Percentiles rank a stretch among this genome's conserved stretches.
phyloP scores from a whole-genome alignment of 2,329 filamentous ascomycete species.

The Fusarium sp. region DNA sequence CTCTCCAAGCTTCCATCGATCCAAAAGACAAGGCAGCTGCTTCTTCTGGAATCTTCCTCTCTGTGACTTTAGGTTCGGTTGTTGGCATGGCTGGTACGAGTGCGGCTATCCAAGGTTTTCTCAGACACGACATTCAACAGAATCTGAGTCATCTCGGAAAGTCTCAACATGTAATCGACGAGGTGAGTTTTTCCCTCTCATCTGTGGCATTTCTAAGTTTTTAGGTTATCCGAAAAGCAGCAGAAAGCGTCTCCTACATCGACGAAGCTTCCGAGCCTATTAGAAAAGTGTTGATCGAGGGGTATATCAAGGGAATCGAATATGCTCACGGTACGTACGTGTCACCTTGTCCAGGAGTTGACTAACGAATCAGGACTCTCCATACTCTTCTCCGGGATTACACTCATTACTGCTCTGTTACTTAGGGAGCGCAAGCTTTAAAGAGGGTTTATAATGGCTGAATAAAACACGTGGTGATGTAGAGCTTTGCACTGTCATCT shows the following conservation, averaged over 20 bases:
- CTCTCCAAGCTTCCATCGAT: conserved; percentile 54
- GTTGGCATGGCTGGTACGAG: conserved; percentile 56
- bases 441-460: background rate
- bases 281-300: conserved; percentile 12
- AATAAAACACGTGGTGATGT: too few relatives aligned
- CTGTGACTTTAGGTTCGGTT: conserved; percentile 51
- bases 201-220: background rate
- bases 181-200: conserved; percentile 7
- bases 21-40: conserved; percentile 55
- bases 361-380: conserved; percentile 5
- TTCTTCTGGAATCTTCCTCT: conserved; percentile 56
- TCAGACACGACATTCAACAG: conserved; percentile 22
- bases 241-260: conserved; percentile 35
- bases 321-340: conserved; percentile 28
- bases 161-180: conserved; percentile 5
- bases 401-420: background rate
- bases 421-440: conserved; percentile 2
- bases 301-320: conserved; percentile 36
- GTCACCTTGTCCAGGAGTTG: rapidly evolving
- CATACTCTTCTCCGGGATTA: background rate
- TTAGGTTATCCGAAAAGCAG: conserved; percentile 34
- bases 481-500: too few relatives aligned
- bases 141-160: conserved; percentile 25
- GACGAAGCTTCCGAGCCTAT: conserved; percentile 32
- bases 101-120: conserved; percentile 45